Base-by-base conservation (phyloP, 2,329 filamentous ascomycete species). In the Aspergillus chevalieri region DNA sequence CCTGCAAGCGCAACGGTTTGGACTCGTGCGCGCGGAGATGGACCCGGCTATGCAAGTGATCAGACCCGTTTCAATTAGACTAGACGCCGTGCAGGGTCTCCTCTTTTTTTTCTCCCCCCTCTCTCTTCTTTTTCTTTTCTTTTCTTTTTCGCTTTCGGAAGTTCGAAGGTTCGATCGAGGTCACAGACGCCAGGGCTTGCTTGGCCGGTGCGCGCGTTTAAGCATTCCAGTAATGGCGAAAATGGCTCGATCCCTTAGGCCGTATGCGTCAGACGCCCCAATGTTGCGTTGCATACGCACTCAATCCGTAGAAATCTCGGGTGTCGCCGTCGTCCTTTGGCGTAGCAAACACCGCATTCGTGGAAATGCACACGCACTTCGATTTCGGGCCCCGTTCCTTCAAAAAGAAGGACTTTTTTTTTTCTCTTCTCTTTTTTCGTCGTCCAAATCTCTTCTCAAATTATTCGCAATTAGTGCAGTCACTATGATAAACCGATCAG, bases 11-110 rank as follows among this genome's bases (percentile, higher is more conserved):
- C 50, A 62, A 62, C 56, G 57, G 57, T 47, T 57, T 58, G 52
- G 49, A 49, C 53, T 60, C 53, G 56, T 55, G 58, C 53, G 41
- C 53, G 56, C 50, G 58, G 56, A 54, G 54, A 59, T 59, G 58
- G 60, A 62, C 56, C 57, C 65, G 64, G 62, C 50, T 66, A 65
- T 68, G 65, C 64, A 68, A 57, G 66, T 62, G 57, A 67, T 63
- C 49, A 56, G 58, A 57, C 60, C 57, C 56, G 58, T 59, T 51
- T 54, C 41, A 19, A 22, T 43, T 43, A 43, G 36, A 22, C 52
- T 52, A 52, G 49, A 50, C 55, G 56, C 49, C 54, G 54, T 55
- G 47, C 53, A 59, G 57, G 54, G 52, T 57, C 52, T 54, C 51
- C 44, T 30, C 26, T 30, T 30, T 30, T 30, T 12, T 30, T 30